Base-by-base conservation (phyloP, 148 eudicot genomes). In the Selenicereus undatus region DNA sequence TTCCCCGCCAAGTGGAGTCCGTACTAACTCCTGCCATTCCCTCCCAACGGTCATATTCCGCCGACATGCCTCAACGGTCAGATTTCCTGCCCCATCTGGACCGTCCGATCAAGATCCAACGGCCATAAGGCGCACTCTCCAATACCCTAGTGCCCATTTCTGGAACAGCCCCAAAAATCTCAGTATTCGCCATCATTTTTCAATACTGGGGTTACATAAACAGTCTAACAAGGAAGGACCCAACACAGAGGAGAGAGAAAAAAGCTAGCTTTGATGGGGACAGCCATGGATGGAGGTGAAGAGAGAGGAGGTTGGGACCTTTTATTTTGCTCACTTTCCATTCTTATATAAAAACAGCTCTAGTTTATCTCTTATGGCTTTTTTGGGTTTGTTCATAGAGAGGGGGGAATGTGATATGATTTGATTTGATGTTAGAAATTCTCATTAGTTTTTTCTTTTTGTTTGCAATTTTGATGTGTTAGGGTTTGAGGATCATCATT, bases 21-120 rank as follows among this genome's bases (percentile, higher is more conserved):
- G 83, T 84, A 85, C 78, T 70, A 79, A 83, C 73, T 52, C 54
- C 52, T 39, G 5, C 70, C 10, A 43, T 69, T 72, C 48, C 76
- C 58, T 79, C 84, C 22, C 86, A 91, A 92, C 93, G 93, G 92
- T 92, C 92, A 87, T 79, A 90, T 90, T 86, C 86, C 88, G 79
- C 86, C 86, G 83, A 84, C 85, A 71, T 36, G 43, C 81, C 84
- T 21, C 87, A 92, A 93, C 97, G 97, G 95, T 89, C 91, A 87
- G 80, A 90, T 91, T 71, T 81, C 82, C 81, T 86, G 84, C 81
- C 8, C 13, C 66, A 48, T 83, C 90, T 84, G 87, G 76, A 51
- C 96, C 94, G 81, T 91, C 82, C 3, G 90, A 89, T 91, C 81
- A 32, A 16, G 78, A 89, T 89, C 93, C 74, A 79, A 91, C 93